Base-by-base conservation (phyloP, 768 basidiomycete genomes). In the Calvatia gigantea region DNA sequence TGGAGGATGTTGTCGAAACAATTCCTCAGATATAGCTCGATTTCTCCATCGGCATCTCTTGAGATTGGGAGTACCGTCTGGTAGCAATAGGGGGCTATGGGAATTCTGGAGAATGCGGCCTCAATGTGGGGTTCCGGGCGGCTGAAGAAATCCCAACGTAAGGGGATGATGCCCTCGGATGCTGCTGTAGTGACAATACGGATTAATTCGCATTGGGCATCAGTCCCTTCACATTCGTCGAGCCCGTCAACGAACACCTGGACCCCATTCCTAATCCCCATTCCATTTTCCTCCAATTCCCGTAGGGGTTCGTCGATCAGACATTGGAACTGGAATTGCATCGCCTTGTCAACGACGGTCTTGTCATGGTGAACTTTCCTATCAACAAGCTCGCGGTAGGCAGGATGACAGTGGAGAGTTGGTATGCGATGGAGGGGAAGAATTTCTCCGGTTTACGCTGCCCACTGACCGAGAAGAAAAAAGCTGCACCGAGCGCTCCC, bases 21-120 rank as follows among this genome's bases (percentile, higher is more conserved):
- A 15, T 27, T 27, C 9, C 37, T 14, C 6, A 59, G 48, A 23
- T 56, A 59, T 3, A 37, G 43, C 17, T 56, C 44, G 14, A 59
- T 59, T 17, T 59, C 58, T 5, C 35, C 21, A 29, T 50, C 9
- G 1, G 27, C 19, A 4, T 52, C 37, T 11, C 31, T 4, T n/a
- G 52, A 54, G 14, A 33, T 27, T 11, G 43, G 52, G 27, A 54
- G 43, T 6, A 54, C 6, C 12, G 28, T 21, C 4, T 33, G 15
- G n/a, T 35, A 15, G 21, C 42, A 45, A 8, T 45, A 25, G 2
- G 6, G 3, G 6, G 29, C 12, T 4, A 46, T 35, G 6, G 45
- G 7, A 9, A 5, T 9, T 9, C 0, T 11, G 43, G 19, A 4
- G 37, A 54, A 46, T 8, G 52, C 28, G n/a, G 31, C 14, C 6